Conservation (phyloP, 2,329 filamentous ascomycete species). For the Coniochaeta ligniaria region DNA sequence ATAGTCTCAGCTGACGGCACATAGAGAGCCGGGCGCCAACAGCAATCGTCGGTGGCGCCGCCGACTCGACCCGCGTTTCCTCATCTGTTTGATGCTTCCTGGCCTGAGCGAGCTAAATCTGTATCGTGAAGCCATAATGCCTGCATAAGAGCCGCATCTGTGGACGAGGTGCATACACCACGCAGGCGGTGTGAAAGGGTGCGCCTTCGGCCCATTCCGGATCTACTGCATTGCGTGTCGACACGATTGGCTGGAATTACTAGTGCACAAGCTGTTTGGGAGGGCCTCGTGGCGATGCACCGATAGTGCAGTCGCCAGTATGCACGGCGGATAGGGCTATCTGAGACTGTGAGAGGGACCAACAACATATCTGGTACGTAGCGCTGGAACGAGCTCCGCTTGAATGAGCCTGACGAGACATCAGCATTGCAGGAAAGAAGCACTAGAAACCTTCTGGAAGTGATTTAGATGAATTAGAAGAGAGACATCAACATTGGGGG, state of each 20-base stretch:
- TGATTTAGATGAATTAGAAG: no score
- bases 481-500: neutral
- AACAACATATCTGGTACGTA: no score
- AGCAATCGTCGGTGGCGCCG: neutral
- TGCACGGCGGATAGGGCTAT: neutral
- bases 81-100: neutral
- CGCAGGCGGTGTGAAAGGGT: neutral
- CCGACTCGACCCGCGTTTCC: neutral
- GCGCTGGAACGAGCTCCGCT: no score
- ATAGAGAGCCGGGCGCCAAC: neutral
- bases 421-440: neutral
- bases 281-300: neutral
- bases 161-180: neutral
- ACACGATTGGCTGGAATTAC: neutral
- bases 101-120: neutral
- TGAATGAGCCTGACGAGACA: no score
- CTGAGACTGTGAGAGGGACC: neutral
- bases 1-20: neutral
- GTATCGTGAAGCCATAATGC: neutral
- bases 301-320: neutral
- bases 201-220: neutral
- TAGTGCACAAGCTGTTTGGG: neutral
- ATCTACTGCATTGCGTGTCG: neutral
- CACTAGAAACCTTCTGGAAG: neutral
- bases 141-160: neutral